Evolutionary conservation across 108 stramenopile genomes (phyloP), one percentile per base, ranked within the genome.

Genomic region (Conticribra guillardii): DNA sequence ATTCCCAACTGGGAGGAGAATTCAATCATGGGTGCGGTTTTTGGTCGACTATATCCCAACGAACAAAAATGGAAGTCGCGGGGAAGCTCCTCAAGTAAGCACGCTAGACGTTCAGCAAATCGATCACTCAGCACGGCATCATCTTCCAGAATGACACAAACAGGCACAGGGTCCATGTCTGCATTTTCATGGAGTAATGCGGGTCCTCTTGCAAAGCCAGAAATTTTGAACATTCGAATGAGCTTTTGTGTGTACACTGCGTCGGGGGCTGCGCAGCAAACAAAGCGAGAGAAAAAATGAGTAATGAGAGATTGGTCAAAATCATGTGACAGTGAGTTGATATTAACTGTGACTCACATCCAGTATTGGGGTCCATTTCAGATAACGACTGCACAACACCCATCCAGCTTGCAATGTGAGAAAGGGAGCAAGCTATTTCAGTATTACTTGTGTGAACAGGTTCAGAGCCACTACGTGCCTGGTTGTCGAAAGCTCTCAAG

Each of bases 41-140:
- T 91, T 26, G 93, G 93, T 24, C 86, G 85, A 56, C 87, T 80
- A 71, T 94, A 94, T 15, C 93, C 93, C 4, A 94, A 54, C 21
- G 87, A 88, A 44, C 93, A 94, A 67, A 91, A 91, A 60, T 94
- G 93, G 52, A 94, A 94, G 64, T 94, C 93, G 21, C 93, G 78
- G 8, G 93, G 93, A 4, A 94, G 79, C 53, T 94, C 89, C 47
- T 79, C 58, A 15, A 94, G 75, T 24, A 94, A 47, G 14, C 71
- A 48, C 2, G 76, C 49, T 22, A 94, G 76, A 18, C 90, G 84
- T 59, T 94, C 93, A 17, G 51, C 14, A 67, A 94, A 94, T 29
- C 88, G 85, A 66, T 94, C 93, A n/a, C 83, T 80, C 48, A 91
- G 59, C 7, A 88, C 79, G 22, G 93, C 93, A 69, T 94, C 93